Evolutionary conservation across 75 land plant species (phyloP), one percentile per base, ranked within the genome.

Genomic region (Picea glauca): DNA sequence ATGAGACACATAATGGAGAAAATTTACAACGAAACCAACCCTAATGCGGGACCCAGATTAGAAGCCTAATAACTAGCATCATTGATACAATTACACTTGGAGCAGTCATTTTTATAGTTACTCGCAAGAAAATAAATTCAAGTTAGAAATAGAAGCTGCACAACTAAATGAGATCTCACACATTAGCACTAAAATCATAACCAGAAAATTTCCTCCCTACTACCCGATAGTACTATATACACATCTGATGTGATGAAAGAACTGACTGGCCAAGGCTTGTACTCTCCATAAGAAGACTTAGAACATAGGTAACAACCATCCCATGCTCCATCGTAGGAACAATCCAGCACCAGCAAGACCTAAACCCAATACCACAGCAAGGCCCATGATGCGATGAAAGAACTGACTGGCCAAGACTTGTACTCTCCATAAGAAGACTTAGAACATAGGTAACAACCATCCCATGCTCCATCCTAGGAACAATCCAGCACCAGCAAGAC

Each of bases 391-490:
- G 54, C 11, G 54, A 50, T 50, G 11, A 50, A 50, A 50, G 11
- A 50, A 50, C 54, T 8, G 54, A 50, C 54, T 50, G 1, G 9
- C 54, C 54, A 8, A 50, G 11, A 8, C 54, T 50, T 50, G 54
- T 9, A 50, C 54, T 8, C 54, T 50, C 54, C 54, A 50, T 50
- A 50, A 50, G 54, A 50, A 8, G 13, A 38, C 12, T 67, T 85
- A 93, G 67, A 87, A 81, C 65, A 81, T 23, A 14, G 91, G 86
- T 17, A 94, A 68, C 81, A 93, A 73, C 96, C 98, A 95, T 40
- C 96, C 96, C 76, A 95, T 81, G 63, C 93, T 93, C 96, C 96
- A 91, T 0, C 98, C 98, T 38, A 93, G 58, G 58, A 95, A 82
- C 77, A 95, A 73, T 7, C 98, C 98, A 50, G 96, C 98, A 78